Evolutionary conservation across 2,329 filamentous ascomycete species (phyloP), one percentile per base, ranked within the genome.

Genomic region (Clarireedia homoeocarpa): DNA sequence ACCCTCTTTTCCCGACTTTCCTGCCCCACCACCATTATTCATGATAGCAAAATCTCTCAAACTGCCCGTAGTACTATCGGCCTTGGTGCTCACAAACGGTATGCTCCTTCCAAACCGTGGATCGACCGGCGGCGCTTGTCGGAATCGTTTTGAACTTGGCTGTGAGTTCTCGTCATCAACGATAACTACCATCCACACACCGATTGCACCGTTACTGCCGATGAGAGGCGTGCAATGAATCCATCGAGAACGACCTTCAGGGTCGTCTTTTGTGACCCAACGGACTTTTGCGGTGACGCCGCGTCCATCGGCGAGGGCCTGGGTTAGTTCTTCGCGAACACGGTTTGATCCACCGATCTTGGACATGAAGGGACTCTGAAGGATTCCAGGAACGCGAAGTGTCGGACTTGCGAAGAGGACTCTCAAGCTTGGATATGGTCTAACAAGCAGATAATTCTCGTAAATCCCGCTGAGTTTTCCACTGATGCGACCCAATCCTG

Each of bases 131-230:
- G 67, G 67, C 2, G 67, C 65, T 30, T 63, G 58, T 45, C 59
- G 63, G 52, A 62, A 66, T 9, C 59, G 55, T 26, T 59, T 65
- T 5, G 24, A 26, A 39, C 17, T 40, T 3, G 61, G n/a, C 14
- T 51, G 39, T 6, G 56, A 58, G 23, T 55, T 48, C 20, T 87
- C 83, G 53, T 84, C 83, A 59, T 89, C 85, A 3, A 89, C 81
- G 14, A 91, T 75, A 0, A 90, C 78, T 5, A 90, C 76, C 84
- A 91, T 88, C 87, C 87, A 91, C 0, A 89, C 86, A 15, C 88
- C 88, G 0, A 91, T 81, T 3, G 79, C 74, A 1, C 84, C 83
- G 60, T 84, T 84, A 44, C 77, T 77, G 2, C 85, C 86, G 3
- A 88, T 71, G 3, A 91, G 72, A 2, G 88, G 87, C 23, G 87